Evolutionary conservation across 129 eudicot species (phyloP).

Genomic region (Deinandra increscens): DNA sequence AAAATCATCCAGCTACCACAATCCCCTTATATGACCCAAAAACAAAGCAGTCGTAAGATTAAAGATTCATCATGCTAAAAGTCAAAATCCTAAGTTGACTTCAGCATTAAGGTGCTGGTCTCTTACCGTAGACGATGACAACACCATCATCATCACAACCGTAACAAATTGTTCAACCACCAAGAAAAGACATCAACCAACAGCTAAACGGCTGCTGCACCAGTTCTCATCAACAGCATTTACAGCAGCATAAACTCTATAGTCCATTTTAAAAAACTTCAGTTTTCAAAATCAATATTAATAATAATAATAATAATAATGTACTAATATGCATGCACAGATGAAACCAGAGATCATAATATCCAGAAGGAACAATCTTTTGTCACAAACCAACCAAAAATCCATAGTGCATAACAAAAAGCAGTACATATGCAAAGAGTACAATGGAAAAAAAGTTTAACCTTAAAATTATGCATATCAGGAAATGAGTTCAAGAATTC

Average conservation of each 20-base stretch:
- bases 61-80: slow-evolving; percentile 17
- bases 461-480: slow-evolving; percentile 44
- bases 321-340: slow-evolving; percentile 23
- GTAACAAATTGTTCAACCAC: slow-evolving; percentile 39
- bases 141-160: slow-evolving; percentile 31
- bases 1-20: slow-evolving; percentile 42
- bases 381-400: slow-evolving; percentile 22
- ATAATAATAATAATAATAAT: not conserved
- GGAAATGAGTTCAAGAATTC: slow-evolving; percentile 39
- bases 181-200: slow-evolving; percentile 51
- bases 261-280: slow-evolving; percentile 41
- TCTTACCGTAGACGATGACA: slow-evolving; percentile 47
- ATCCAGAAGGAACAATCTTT: not conserved
- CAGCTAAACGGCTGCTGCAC: slow-evolving; percentile 71
- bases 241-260: slow-evolving; percentile 53
- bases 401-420: slow-evolving; percentile 25
- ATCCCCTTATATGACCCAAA: slow-evolving; percentile 32
- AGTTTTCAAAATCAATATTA: slow-evolving; percentile 29
- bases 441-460: slow-evolving; percentile 41
- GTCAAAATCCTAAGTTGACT: slow-evolving; percentile 32
- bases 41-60: slow-evolving; percentile 19
- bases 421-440: slow-evolving; percentile 27
- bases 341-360: not conserved
- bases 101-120: slow-evolving; percentile 21
- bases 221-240: slow-evolving; percentile 43